Evolutionary conservation across 2,329 filamentous ascomycete species (phyloP), one percentile per base, ranked within the genome.

Genomic region (Daldinia sp.): DNA sequence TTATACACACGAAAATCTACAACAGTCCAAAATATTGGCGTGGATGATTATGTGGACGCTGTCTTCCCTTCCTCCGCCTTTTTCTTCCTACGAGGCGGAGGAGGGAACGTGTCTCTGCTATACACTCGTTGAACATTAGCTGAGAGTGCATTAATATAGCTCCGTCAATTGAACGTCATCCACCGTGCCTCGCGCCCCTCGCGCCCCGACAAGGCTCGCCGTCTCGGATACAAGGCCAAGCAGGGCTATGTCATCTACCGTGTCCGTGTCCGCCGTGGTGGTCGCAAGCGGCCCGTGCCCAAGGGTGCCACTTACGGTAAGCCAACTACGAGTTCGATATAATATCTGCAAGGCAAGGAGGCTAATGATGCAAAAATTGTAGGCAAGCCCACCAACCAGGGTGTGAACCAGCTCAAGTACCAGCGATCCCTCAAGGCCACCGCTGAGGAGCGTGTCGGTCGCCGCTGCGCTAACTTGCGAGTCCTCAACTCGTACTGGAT

Each of bases 401-500:
- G 95, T 93, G 88, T 99, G 77, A 99, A 99, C 90, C 95, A 99
- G 89, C 93, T 99, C 82, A 99, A 99, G 90, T 99, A 98, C 91
- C 96, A 99, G 90, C 93, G 94, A 82, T 98, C 95, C 74, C 94
- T 98, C 81, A 91, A 91, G 83, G 88, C 94, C 77, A 99, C 95
- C 77, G 96, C 96, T 77, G 96, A 99, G 88, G 95, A 99, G 91
- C 95, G 95, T 91, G 94, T 99, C 80, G 95, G 96, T 79, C 94
- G 94, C 83, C 94, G 94, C 82, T 97, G 94, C 87, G 93, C 94
- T 85, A 99, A 99, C 87, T 85, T 99, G 82, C 93, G 95, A 80
- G 95, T 99, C 79, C 91, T 99, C 79, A 99, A 99, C 92, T 98
- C 94, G 71, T 99, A 99, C 94, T 99, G 96, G 96, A 93, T 99